Conservation (phyloP, 306 rosid genomes). For the Acacia crassicarpa region DNA sequence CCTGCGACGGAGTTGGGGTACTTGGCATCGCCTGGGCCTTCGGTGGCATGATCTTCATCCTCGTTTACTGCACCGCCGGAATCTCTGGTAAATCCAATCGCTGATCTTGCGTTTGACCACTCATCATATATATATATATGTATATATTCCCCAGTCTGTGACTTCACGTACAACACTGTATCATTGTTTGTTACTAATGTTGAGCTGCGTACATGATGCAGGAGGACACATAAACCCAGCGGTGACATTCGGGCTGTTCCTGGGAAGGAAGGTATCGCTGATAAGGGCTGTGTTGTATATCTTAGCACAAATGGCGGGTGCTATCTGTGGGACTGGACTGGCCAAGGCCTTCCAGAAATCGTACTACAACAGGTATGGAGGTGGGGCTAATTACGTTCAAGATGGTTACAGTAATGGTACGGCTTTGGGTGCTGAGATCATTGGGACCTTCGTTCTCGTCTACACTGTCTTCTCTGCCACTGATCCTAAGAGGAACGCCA, state of each 20-base stretch:
- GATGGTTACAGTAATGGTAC: slow-evolving; percentile 70
- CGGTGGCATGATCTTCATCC: slow-evolving; percentile 98
- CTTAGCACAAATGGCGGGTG: slow-evolving; percentile 71
- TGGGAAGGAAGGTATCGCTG: slow-evolving; percentile 78
- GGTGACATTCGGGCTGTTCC: slow-evolving; percentile 79
- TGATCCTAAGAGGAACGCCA: slow-evolving; percentile 86
- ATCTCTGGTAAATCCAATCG: slow-evolving; percentile 62
- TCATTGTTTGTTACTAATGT: neutral
- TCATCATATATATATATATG: too few relatives aligned
- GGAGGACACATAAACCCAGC: slow-evolving; percentile 98
- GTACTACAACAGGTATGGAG: slow-evolving; percentile 45
- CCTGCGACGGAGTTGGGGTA: slow-evolving; percentile 77
- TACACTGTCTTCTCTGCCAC: slow-evolving; percentile 99
- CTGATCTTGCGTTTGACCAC: neutral
- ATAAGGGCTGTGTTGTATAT: slow-evolving; percentile 74
- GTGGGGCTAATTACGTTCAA: slow-evolving; percentile 59
- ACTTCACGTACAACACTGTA: neutral
- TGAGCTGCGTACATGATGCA: slow-evolving; percentile 10
- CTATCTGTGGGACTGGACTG: slow-evolving; percentile 73
- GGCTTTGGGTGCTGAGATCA: slow-evolving; percentile 91
- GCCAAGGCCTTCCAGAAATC: slow-evolving; percentile 80
- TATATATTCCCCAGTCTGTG: too few relatives aligned
- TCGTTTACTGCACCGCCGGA: slow-evolving; percentile 98
- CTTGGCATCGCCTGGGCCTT: slow-evolving; percentile 98
- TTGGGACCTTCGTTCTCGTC: slow-evolving; percentile 93